Conservation (phyloP, 352 stramenopile species). For the Nannochloropsis limnetica region DNA sequence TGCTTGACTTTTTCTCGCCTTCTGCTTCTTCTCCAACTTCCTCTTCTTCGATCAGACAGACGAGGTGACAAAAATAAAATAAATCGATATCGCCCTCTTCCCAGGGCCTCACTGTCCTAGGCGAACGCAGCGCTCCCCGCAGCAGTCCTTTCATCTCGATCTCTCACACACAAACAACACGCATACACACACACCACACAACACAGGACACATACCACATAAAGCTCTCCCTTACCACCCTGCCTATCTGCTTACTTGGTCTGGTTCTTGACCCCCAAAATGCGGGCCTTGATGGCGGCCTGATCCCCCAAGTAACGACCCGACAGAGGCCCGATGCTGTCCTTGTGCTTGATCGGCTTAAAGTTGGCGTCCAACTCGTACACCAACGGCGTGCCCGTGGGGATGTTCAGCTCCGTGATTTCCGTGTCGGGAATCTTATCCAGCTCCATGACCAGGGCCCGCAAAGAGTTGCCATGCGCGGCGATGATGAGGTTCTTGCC, state of each 20-base stretch:
- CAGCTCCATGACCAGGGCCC: constrained; percentile 95
- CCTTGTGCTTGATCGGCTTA: constrained; percentile 78
- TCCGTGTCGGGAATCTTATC: constrained; percentile 86
- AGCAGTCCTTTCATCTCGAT: not conserved
- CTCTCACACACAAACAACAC: not conserved
- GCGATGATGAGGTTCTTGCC: constrained; percentile 93
- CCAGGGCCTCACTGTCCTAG: not conserved
- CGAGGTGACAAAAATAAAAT: not conserved
- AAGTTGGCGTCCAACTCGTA: constrained; percentile 94
- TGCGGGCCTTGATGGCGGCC: constrained; percentile 84
- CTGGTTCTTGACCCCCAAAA: constrained; percentile 56
- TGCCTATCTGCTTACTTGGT: constrained; percentile 40
- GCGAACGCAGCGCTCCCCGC: not conserved
- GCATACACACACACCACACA: not conserved
- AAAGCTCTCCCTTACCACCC: not conserved
- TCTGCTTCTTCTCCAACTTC: not conserved
- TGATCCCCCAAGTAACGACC: constrained; percentile 81
- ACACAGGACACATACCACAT: not conserved
- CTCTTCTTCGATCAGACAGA: not conserved
- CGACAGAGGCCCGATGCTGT: constrained; percentile 70
- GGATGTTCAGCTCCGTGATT: constrained; percentile 89
- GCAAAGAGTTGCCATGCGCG: constrained; percentile 93
- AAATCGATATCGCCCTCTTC: not conserved
- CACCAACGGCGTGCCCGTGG: constrained; percentile 82
- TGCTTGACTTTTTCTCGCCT: not conserved